Evolutionary conservation across 768 basidiomycete genomes (phyloP).

Genomic region (Trametes villosa): DNA sequence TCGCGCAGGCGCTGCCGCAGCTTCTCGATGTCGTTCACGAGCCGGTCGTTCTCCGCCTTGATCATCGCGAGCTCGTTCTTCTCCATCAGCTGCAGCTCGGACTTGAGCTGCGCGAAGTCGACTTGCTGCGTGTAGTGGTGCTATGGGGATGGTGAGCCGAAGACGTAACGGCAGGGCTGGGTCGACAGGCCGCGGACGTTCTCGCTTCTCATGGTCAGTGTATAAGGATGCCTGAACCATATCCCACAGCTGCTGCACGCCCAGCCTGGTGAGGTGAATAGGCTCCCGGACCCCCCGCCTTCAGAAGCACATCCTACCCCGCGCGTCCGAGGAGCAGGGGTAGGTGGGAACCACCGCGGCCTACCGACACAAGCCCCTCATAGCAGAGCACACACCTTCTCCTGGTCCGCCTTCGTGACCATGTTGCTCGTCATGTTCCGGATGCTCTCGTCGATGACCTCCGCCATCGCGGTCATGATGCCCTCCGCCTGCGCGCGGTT

Average conservation of each 20-base stretch:
- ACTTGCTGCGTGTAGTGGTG: constrained; percentile 95
- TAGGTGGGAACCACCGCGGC: too few species aligned
- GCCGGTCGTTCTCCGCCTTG: constrained; percentile 95
- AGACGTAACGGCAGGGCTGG: background rate
- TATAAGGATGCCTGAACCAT: too few species aligned
- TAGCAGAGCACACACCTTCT: too few species aligned
- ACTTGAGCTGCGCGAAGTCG: constrained; percentile 95
- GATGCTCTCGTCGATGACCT: constrained; percentile 96
- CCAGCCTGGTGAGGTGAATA: too few species aligned
- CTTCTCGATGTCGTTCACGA: constrained; percentile 89
- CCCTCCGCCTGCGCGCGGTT: constrained; percentile 93
- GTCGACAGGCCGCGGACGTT: background rate
- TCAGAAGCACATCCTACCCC: too few species aligned
- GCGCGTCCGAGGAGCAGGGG: too few species aligned
- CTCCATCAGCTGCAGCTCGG: constrained; percentile 93
- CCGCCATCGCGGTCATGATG: constrained; percentile 95
- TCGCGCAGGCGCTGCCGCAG: constrained; percentile 91
- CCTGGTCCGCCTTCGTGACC: constrained; percentile 95
- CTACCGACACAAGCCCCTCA: too few species aligned
- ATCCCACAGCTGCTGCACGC: too few species aligned
- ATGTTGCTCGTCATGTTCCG: constrained; percentile 95
- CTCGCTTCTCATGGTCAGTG: too few species aligned
- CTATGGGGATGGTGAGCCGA: constrained; percentile 41
- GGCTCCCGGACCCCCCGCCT: too few species aligned
- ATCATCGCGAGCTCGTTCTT: constrained; percentile 96